These are phyloP conservation scores for Ceratobasidium sp. DNA, from an alignment of 1,284 basidiomycete species.

Conservation along the genomic window DNA sequence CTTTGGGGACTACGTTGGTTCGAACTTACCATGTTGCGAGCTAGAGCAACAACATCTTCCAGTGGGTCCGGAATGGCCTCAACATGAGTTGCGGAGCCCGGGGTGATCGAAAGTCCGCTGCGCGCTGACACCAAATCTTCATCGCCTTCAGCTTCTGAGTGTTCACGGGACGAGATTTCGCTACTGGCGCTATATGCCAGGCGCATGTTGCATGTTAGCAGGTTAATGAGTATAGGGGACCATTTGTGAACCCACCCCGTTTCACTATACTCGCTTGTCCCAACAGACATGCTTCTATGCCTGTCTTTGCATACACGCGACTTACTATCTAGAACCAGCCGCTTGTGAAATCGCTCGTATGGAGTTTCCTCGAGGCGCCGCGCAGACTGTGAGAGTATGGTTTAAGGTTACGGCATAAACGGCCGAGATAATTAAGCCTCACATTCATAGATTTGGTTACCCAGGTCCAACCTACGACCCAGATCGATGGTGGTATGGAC, in stretches of 20 bases:
- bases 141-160: slow-evolving; percentile 37
- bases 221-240: slow-evolving; percentile 26
- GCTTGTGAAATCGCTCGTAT: slow-evolving; percentile 43
- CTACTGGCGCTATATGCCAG: slow-evolving; percentile 37
- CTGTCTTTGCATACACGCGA: slow-evolving; percentile 31
- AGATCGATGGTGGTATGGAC: slow-evolving; percentile 40
- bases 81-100: slow-evolving; percentile 35
- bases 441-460: slow-evolving; percentile 45
- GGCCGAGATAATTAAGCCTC: slow-evolving; percentile 10
- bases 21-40: slow-evolving; percentile 40
- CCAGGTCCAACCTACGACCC: slow-evolving; percentile 43
- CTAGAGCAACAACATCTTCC: slow-evolving; percentile 34
- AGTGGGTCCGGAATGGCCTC: slow-evolving; percentile 36
- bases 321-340: slow-evolving; percentile 27
- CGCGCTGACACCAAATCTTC: slow-evolving; percentile 21
- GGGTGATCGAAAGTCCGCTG: slow-evolving; percentile 43
- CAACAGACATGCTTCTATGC: slow-evolving; percentile 39
- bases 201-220: slow-evolving; percentile 33
- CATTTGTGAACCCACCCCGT: slow-evolving; percentile 35
- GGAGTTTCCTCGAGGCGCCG: slow-evolving; percentile 44
- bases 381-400: slow-evolving; percentile 23
- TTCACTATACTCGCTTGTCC: slow-evolving; percentile 37
- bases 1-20: slow-evolving; percentile 1
- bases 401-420: slow-evolving; percentile 15
- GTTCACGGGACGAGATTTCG: slow-evolving; percentile 38